A percentile compares a stretch with the other conserved stretches of the same genome.
These are phyloP conservation scores for Dalbergia oliveri DNA, from an alignment of 306 rosid genomes.

Conservation along the genomic window DNA sequence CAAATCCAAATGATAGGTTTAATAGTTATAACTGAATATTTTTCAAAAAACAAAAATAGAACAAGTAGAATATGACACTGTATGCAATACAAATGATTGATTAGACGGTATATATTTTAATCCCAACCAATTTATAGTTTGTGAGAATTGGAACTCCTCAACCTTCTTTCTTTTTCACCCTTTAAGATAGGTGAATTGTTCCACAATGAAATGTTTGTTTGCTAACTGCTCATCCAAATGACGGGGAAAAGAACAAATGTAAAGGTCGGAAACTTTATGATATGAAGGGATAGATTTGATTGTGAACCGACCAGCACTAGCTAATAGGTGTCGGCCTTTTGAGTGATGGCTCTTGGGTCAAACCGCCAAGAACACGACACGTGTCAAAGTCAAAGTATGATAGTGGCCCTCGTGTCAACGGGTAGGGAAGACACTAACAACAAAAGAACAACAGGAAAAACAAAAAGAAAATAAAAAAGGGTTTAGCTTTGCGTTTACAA, in stretches of 20 bases:
- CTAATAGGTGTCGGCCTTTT: background rate
- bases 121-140: background rate
- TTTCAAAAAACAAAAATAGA: no score
- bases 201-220: background rate
- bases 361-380: background rate
- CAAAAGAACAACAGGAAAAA: no score
- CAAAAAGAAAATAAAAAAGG: no score
- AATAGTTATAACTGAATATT: no score
- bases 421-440: background rate
- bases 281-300: background rate
- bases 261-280: background rate
- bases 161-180: no score
- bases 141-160: background rate
- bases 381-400: background rate
- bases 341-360: background rate
- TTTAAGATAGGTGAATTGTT: background rate
- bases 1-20: no score
- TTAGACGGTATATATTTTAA: background rate
- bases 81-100: background rate
- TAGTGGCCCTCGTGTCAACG: constrained; percentile 3
- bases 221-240: background rate
- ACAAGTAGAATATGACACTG: no score
- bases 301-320: constrained; percentile 27
- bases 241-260: background rate
- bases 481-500: no score